phyloP scores from a whole-genome alignment of 2,329 filamentous ascomycete species.

The Xylariomycetidae sp. region DNA sequence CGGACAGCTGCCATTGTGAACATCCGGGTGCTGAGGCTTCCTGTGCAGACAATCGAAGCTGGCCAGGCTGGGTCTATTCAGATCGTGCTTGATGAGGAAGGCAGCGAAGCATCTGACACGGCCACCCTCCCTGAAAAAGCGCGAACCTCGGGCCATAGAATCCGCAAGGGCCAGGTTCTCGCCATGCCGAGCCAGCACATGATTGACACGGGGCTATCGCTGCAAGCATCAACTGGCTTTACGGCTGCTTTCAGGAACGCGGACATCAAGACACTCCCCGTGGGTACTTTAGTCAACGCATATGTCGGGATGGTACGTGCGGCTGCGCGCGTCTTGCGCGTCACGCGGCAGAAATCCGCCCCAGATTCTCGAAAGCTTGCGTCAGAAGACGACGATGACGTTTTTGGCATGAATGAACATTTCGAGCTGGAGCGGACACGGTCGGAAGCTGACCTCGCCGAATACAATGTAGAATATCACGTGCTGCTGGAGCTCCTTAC shows the following conservation, averaged over 20 bases:
- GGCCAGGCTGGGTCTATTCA: conserved; percentile 90
- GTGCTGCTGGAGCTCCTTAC: conserved; percentile 64
- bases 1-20: conserved; percentile 74
- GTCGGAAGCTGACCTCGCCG: conserved; percentile 18
- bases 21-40: conserved; percentile 79
- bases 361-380: conserved; percentile 20
- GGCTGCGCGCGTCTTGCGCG: conserved; percentile 64
- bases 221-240: conserved; percentile 62
- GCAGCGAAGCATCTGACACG: conserved; percentile 25
- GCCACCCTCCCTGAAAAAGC: conserved; percentile 21
- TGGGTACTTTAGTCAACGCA: conserved; percentile 68
- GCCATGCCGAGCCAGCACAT: conserved; percentile 56
- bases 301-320: conserved; percentile 86
- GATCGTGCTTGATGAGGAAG: conserved; percentile 51
- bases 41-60: conserved; percentile 66
- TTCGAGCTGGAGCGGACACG: conserved; percentile 29
- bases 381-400: conserved; percentile 42
- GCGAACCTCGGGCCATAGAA: conserved; percentile 31
- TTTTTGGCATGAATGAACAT: conserved; percentile 52
- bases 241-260: conserved; percentile 63
- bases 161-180: conserved; percentile 80
- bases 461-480: conserved; percentile 35
- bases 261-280: conserved; percentile 55
- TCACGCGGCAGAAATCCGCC: conserved; percentile 30
- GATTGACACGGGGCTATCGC: conserved; percentile 47